Base-by-base conservation (phyloP, 345 rosid genomes). In the Anacardium occidentale region DNA sequence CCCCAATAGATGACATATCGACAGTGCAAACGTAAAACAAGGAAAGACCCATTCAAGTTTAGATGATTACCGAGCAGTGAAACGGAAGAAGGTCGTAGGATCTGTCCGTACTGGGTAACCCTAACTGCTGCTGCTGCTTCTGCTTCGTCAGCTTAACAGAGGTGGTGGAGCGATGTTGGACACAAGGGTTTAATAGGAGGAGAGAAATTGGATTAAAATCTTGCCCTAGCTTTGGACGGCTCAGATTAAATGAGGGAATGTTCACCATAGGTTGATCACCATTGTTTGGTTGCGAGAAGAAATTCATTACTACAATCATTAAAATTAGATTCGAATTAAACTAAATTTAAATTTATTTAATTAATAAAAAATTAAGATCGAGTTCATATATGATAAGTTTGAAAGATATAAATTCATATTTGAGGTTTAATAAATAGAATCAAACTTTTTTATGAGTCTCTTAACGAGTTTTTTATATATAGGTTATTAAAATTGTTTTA, bases 171-270 rank as follows among this genome's bases (percentile, higher is more conserved):
- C 7, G 50, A 0, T 14, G 10, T 0, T 2, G 14, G 4, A 1
- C 7, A 4, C 3, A 0, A 59, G 20, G 53, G 14, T 56, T 69
- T 69, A 69, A 69, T 69, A 69, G 50, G 40, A 4, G 32, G 15
- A 29, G 14, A 40, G 12, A 54, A 14, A 5, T 44, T 22, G 14
- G 21, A 59, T 51, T 22, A 29, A 68, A 37, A 21, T 6, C 21
- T 55, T 34, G 29, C 29, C 72, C 72, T 55, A 40, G 13, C 0
- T 66, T 40, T 68, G 5, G 21, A 55, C 72, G 72, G 72, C 24
- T 21, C 2, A 40, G 62, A 55, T 66, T 48, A 3, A 29, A 15
- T 15, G 10, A 4, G 42, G 4, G 10, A 29, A 7, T 44, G 4
- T 14, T 10, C 18, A 10, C 18, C 22, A 15, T 14, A 42, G 0